Conservation (phyloP, 2,329 filamentous ascomycete species). For the Aspergillus melleus region DNA sequence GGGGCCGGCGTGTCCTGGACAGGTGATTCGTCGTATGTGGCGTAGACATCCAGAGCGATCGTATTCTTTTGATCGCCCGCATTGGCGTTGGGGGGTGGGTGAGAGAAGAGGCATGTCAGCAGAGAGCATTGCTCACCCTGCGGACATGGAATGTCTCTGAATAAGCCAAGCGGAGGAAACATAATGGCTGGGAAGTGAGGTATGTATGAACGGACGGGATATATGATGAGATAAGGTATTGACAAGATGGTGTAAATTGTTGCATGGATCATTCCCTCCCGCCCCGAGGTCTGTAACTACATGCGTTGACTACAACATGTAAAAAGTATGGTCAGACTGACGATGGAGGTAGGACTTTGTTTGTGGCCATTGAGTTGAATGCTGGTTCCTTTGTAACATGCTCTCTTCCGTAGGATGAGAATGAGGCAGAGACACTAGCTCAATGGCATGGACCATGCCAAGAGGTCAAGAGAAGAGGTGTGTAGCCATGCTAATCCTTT, state of each 20-base stretch:
- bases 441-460: not conserved
- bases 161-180: conserved; percentile 58
- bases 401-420: not conserved
- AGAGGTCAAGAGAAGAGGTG: not conserved
- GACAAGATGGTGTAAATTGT: not conserved
- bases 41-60: conserved; percentile 8
- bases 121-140: conserved; percentile 51
- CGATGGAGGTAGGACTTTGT: not conserved
- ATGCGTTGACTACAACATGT: not conserved
- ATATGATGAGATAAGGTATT: not conserved
- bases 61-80: conserved; percentile 17
- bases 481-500: not conserved
- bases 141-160: conserved; percentile 56
- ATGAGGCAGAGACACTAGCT: not conserved
- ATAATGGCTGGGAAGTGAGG: conserved; percentile 35
- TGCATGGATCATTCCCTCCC: not conserved
- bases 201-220: not conserved
- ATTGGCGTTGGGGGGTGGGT: conserved; percentile 34
- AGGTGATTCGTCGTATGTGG: conserved; percentile 1
- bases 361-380: not conserved
- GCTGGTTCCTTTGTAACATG: not conserved
- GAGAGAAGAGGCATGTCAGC: conserved; percentile 60
- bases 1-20: conserved; percentile 18
- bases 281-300: not conserved
- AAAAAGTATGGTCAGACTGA: not conserved